phyloP scores from a whole-genome alignment of 805 yeast species.

The Candida jianshihensis region DNA sequence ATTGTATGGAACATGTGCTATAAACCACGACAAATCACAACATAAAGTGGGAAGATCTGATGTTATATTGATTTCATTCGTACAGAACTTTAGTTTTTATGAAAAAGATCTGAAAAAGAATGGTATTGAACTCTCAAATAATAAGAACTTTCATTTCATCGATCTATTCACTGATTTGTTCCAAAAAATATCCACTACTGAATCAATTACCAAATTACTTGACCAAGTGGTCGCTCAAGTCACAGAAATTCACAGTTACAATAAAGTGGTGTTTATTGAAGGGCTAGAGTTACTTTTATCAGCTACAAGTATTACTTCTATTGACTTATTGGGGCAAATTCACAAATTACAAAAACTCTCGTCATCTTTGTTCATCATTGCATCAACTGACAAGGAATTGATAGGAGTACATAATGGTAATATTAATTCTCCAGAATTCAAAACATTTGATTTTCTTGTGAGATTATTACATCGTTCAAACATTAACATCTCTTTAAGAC shows the following conservation, averaged over 20 bases:
- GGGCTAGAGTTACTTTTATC: slow-evolving; percentile 40
- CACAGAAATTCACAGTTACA: slow-evolving; percentile 1
- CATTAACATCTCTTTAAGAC: slow-evolving; percentile 49
- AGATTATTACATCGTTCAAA: slow-evolving; percentile 45
- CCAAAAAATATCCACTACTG: slow-evolving; percentile 23
- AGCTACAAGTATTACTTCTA: slow-evolving; percentile 32
- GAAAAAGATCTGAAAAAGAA: slow-evolving; percentile 30
- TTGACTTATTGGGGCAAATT: slow-evolving; percentile 29
- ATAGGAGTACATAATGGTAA: slow-evolving; percentile 22
- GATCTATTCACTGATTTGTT: slow-evolving; percentile 45
- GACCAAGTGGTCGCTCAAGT: slow-evolving; percentile 7
- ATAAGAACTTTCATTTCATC: slow-evolving; percentile 28
- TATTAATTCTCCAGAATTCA: slow-evolving; percentile 30
- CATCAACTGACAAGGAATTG: slow-evolving; percentile 34
- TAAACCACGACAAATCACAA: slow-evolving; percentile 14
- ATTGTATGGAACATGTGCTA: slow-evolving; percentile 18
- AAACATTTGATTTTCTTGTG: slow-evolving; percentile 39
- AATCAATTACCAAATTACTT: slow-evolving; percentile 10
- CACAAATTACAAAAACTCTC: slow-evolving; percentile 27
- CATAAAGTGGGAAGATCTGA: slow-evolving; percentile 11
- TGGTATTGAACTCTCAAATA: slow-evolving; percentile 30
- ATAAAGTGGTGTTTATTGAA: slow-evolving; percentile 35
- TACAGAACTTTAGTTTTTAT: slow-evolving; percentile 25
- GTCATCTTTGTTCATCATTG: slow-evolving; percentile 29
- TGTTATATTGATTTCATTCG: slow-evolving; percentile 29